These are phyloP conservation scores for Gracilaria gracilis DNA, from an alignment of 23 red algal species.

Conservation along the genomic window DNA sequence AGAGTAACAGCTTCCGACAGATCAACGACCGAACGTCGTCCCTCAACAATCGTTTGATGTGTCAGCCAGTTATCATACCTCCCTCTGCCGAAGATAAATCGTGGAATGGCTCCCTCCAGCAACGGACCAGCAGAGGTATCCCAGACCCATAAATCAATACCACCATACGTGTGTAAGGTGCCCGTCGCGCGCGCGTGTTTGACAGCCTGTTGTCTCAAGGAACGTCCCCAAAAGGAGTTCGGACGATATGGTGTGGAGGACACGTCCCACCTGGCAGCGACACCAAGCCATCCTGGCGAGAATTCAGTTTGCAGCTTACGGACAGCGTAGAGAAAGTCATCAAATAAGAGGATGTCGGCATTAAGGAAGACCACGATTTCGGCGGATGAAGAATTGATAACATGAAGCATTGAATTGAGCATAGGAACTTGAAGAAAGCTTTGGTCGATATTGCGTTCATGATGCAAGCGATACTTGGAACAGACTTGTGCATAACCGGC, in stretches of 20 bases:
- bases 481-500: conserved; percentile 72
- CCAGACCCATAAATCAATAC: conserved; percentile 97
- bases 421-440: conserved; percentile 89
- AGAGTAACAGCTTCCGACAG: conserved; percentile 84
- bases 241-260: conserved; percentile 36
- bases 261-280: conserved; percentile 98
- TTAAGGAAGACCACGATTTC: conserved; percentile 84
- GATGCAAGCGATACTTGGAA: conserved; percentile 58
- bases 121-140: conserved; percentile 50
- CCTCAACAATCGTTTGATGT: conserved; percentile 85
- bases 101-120: conserved; percentile 71
- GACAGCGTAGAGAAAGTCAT: conserved; percentile 78
- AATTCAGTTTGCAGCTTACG: conserved; percentile 51
- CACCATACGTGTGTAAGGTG: conserved; percentile 94
- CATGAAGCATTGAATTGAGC: conserved; percentile 83
- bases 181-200: conserved; percentile 61
- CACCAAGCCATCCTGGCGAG: conserved; percentile 58
- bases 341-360: conserved; percentile 87
- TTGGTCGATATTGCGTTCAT: conserved; percentile 62
- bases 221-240: background rate
- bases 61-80: conserved; percentile 99
- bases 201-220: conserved; percentile 29
- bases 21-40: conserved; percentile 76
- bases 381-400: conserved; percentile 48
- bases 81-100: conserved; percentile 90